These are phyloP conservation scores for Aureobasidium melanogenum DNA, from an alignment of 2,329 filamentous ascomycete species.

Conservation along the genomic window DNA sequence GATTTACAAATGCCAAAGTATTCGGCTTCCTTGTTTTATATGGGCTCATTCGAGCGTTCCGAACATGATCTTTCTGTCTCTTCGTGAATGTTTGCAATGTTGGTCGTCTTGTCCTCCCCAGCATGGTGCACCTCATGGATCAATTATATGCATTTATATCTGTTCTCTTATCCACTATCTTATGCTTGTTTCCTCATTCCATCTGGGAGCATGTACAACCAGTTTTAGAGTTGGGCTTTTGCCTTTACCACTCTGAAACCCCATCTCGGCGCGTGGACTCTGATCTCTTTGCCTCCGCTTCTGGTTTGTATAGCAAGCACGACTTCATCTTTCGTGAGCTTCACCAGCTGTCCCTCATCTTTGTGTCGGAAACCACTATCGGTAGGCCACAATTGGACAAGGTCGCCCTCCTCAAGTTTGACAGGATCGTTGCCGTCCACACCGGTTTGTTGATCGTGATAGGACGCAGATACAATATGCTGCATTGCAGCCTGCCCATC, in stretches of 20 bases:
- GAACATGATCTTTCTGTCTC: background rate
- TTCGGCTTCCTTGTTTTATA: background rate
- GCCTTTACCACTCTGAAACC: conserved; percentile 43
- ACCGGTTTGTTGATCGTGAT: conserved; percentile 35
- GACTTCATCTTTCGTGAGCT: conserved; percentile 45
- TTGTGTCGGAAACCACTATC: conserved; percentile 53
- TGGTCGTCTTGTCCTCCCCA: background rate
- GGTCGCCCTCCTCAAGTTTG: conserved; percentile 44
- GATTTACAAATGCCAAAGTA: background rate
- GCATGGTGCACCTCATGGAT: background rate
- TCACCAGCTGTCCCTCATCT: conserved; percentile 49
- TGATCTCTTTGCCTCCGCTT: conserved; percentile 33
- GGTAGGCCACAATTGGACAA: conserved; percentile 52
- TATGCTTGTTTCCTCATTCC: background rate
- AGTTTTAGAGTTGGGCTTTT: conserved; percentile 21
- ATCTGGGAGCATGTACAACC: background rate
- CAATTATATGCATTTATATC: background rate
- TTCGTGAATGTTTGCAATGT: background rate
- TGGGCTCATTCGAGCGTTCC: background rate
- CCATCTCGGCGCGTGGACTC: conserved; percentile 54
- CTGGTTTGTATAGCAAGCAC: conserved; percentile 46
- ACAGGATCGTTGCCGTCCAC: conserved; percentile 46
- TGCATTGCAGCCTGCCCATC: conserved; percentile 47
- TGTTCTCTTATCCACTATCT: background rate
- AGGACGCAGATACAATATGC: conserved; percentile 38